Evolutionary conservation across 1,284 basidiomycete genomes (phyloP), one percentile per base, ranked within the genome.

Genomic region (Rugosomyces carneus): DNA sequence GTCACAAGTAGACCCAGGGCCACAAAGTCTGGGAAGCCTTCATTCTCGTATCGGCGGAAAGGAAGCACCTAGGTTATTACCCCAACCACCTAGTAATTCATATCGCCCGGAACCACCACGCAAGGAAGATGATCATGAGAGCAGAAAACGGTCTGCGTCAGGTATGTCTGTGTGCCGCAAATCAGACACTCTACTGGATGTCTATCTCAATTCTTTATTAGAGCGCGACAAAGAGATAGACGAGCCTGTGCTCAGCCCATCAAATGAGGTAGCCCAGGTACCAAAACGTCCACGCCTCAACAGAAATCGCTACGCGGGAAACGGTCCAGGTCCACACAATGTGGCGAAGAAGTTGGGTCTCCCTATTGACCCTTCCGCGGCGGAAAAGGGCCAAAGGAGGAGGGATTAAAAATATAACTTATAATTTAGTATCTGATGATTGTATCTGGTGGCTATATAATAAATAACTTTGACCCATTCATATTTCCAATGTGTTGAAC

Each of bases 21-120:
- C 58, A 29, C 55, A 53, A 21, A 49, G 53, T 34, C 49, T 57
- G 35, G 69, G 64, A n/a, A 84, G 78, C 57, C 70, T 86, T 40
- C 75, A 81, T 47, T 76, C 82, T 44, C 78, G 83, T 44, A 83
- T 86, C 50, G 64, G 80, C 32, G 82, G 81, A 47, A 78, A 78
- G 58, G 77, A 81, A 52, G 57, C 63, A 23, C 57, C 67, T 44
- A 66, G 69, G 3, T 49, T 52, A 15, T 49, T 57, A 60, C 70
- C 60, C 11, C 70, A 70, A 42, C 66, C 64, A 37, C 66, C 70
- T 9, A 59, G 65, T 3, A 63, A 61, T 44, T 59, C 66, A 59
- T 65, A 73, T 53, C 70, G 74, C 40, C 57, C 61, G 45, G 75
- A 78, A 15, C 20, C 57, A 37, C 57, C 56, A 50, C 60, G 68